These are phyloP conservation scores for Colletotrichum agaves DNA, from an alignment of 2,329 filamentous ascomycete genomes.

Conservation along the genomic window DNA sequence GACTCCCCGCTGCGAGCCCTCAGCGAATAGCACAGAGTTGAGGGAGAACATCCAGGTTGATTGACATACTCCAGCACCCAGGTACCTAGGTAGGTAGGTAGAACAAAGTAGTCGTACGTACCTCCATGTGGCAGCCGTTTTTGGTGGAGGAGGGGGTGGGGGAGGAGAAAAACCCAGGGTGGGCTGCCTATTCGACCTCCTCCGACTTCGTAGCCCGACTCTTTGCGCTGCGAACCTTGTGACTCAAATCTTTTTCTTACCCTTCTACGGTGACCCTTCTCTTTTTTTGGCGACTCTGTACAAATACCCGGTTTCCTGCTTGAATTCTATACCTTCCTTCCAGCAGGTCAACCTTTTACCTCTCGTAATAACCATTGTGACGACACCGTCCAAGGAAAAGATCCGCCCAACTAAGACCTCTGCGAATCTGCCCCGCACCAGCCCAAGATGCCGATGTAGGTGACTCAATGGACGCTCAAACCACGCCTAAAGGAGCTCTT, in stretches of 20 bases:
- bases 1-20: background rate
- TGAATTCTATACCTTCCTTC: background rate
- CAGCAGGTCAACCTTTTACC: background rate
- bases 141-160: background rate
- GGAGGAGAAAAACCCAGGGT: conserved; percentile 10
- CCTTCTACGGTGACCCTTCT: background rate
- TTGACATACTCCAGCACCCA: too few relatives aligned
- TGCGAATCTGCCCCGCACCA: conserved; percentile 27
- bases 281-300: conserved; percentile 4
- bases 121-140: conserved; percentile 1
- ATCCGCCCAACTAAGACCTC: conserved; percentile 17
- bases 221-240: conserved; percentile 24
- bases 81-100: too few relatives aligned
- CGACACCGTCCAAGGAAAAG: conserved; percentile 6
- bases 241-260: conserved; percentile 28
- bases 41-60: background rate
- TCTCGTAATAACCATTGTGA: background rate
- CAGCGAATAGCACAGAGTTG: background rate
- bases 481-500: too few relatives aligned
- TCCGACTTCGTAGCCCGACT: conserved; percentile 17
- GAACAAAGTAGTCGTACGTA: conserved; percentile 4
- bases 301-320: conserved; percentile 15
- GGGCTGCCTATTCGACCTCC: conserved; percentile 1
- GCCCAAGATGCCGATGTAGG: conserved; percentile 39
- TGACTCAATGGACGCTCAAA: conserved; percentile 17